Percentiles rank a stretch among this genome's conserved stretches.
These are phyloP conservation scores for Hordeum pubiflorum DNA, from an alignment of 202 grass and related monocot genomes.

Conservation along the genomic window DNA sequence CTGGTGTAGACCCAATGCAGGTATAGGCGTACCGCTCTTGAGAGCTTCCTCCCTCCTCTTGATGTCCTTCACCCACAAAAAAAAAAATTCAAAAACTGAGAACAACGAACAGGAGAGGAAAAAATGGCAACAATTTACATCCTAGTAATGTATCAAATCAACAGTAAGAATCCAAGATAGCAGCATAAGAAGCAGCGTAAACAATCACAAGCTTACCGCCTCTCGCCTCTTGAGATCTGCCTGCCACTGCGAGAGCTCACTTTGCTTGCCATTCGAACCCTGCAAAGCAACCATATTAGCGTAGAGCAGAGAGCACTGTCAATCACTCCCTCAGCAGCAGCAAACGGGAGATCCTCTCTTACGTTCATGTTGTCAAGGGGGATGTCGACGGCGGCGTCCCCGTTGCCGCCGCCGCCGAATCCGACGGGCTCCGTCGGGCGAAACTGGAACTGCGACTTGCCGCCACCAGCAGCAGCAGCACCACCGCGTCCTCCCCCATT, in stretches of 20 bases:
- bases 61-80: conserved; percentile 54
- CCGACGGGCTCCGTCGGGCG: conserved; percentile 36
- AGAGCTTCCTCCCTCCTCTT: conserved; percentile 71
- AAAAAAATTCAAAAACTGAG: neutral
- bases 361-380: conserved; percentile 70
- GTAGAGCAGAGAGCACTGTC: neutral
- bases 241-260: conserved; percentile 77
- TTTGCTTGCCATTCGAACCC: conserved; percentile 65
- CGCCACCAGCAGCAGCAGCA: conserved; percentile 22
- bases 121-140: neutral
- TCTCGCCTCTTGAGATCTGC: conserved; percentile 74
- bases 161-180: neutral
- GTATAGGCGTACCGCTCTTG: conserved; percentile 39
- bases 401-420: conserved; percentile 39
- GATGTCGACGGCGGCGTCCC: conserved; percentile 51
- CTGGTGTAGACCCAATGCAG: neutral
- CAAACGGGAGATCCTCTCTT: conserved; percentile 9
- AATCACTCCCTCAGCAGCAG: neutral
- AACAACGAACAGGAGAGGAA: neutral
- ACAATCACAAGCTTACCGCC: conserved; percentile 29
- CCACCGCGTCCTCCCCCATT: conserved; percentile 43
- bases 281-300: conserved; percentile 21
- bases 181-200: neutral
- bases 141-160: neutral
- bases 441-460: conserved; percentile 41